Conservation (phyloP, 2,329 filamentous ascomycete species). For the Xylariaceae sp. region DNA sequence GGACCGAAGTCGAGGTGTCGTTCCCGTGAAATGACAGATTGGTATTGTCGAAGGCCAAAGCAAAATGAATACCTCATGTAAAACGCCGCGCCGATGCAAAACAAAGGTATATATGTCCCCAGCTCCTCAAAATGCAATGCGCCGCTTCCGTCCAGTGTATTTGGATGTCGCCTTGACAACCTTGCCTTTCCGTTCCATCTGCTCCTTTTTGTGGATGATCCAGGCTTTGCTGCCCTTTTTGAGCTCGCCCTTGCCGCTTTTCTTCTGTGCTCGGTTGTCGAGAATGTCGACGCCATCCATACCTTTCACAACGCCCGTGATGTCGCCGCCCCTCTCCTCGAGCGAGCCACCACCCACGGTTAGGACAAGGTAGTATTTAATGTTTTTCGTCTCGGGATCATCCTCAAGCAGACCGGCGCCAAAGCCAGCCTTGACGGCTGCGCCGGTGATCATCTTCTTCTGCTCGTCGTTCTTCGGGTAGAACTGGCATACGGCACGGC, state of each 20-base stretch:
- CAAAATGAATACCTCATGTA: constrained; percentile 2
- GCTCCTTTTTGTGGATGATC: constrained; percentile 82
- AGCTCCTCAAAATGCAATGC: constrained; percentile 59
- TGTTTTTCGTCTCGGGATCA: constrained; percentile 92
- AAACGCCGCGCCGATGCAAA: constrained; percentile 29
- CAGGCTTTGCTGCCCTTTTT: constrained; percentile 81
- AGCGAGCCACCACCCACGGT: constrained; percentile 66
- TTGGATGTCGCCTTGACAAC: constrained; percentile 88
- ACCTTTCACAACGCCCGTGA: constrained; percentile 81
- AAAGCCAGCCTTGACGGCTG: constrained; percentile 89
- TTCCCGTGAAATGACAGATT: background rate
- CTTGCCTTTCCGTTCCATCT: constrained; percentile 93
- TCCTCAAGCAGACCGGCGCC: constrained; percentile 93
- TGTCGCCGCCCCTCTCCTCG: constrained; percentile 61
- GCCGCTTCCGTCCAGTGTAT: constrained; percentile 87
- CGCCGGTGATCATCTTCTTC: constrained; percentile 83
- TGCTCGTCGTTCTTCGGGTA: constrained; percentile 95
- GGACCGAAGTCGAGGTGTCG: background rate
- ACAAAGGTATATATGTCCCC: constrained; percentile 12
- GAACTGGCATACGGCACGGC: constrained; percentile 91
- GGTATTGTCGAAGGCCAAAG: constrained; percentile 5
- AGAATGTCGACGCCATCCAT: constrained; percentile 84
- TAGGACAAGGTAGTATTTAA: constrained; percentile 91
- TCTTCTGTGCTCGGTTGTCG: constrained; percentile 56
- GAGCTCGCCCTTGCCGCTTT: constrained; percentile 45